Evolutionary conservation across 192 early-diverging fungal genomes (phyloP).

Genomic region (Coemansia sp.): DNA sequence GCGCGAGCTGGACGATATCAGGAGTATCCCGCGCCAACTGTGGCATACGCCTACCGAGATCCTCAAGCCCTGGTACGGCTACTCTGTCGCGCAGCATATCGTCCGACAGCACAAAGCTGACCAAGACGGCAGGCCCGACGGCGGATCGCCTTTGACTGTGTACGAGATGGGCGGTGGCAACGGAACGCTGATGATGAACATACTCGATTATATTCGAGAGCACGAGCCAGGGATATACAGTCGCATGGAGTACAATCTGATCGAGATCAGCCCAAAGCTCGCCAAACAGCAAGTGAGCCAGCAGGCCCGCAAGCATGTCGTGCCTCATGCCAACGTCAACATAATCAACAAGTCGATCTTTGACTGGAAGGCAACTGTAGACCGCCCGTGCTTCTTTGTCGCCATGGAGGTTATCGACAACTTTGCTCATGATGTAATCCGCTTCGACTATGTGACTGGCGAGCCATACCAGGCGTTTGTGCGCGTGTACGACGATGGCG

Average conservation of each 20-base stretch:
- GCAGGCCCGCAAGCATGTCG: constrained; percentile 27
- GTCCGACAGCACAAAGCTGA: constrained; percentile 70
- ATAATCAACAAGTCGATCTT: constrained; percentile 92
- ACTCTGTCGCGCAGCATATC: constrained; percentile 87
- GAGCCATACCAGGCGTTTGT: constrained; percentile 82
- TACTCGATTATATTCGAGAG: constrained; percentile 83
- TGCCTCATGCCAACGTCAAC: constrained; percentile 61
- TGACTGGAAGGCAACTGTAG: constrained; percentile 75
- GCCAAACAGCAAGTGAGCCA: constrained; percentile 64
- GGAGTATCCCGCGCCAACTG: constrained; percentile 79
- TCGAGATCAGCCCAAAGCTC: constrained; percentile 89
- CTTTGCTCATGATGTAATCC: constrained; percentile 92
- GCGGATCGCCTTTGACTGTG: constrained; percentile 63
- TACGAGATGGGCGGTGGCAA: constrained; percentile 98
- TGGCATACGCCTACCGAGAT: constrained; percentile 99
- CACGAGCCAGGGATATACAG: constrained; percentile 77
- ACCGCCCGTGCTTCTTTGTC: constrained; percentile 83
- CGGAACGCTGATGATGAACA: constrained; percentile 91
- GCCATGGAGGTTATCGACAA: constrained; percentile 99
- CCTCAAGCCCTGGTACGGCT: constrained; percentile 90
- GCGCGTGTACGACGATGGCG: constrained; percentile 73
- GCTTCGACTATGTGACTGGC: constrained; percentile 73
- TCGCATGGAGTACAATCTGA: constrained; percentile 78
- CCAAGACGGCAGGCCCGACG: constrained; percentile 42
- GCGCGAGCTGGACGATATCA: constrained; percentile 69